phyloP scores from a whole-genome alignment of 129 eudicot species.

The Centrapalus pauciflorus region DNA sequence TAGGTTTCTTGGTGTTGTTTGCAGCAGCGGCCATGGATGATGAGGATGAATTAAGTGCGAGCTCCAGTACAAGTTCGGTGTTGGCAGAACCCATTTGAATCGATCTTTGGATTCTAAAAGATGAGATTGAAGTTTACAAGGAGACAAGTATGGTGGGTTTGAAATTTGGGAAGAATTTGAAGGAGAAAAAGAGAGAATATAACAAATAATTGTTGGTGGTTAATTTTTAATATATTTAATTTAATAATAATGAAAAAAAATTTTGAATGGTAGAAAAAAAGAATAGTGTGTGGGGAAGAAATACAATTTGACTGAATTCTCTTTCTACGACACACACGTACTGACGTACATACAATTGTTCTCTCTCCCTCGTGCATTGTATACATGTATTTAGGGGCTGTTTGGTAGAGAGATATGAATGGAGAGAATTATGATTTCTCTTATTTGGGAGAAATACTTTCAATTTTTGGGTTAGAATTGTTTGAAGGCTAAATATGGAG shows the following conservation, averaged over 20 bases:
- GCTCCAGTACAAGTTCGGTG: slow-evolving; percentile 57
- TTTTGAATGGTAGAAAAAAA: slow-evolving; percentile 40
- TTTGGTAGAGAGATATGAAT: no score
- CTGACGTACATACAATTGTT: background rate
- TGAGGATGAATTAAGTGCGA: slow-evolving; percentile 37
- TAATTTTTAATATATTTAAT: no score
- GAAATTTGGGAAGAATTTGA: background rate
- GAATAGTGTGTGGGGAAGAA: slow-evolving; percentile 18
- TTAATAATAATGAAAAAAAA: slow-evolving; percentile 38
- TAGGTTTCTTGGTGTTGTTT: slow-evolving; percentile 15
- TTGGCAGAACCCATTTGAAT: slow-evolving; percentile 44
- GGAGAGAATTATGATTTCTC: background rate
- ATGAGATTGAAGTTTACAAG: slow-evolving; percentile 5
- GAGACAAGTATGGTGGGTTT: background rate
- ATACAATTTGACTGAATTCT: background rate
- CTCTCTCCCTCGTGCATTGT: no score
- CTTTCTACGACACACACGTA: no score
- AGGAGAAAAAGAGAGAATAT: slow-evolving; percentile 19
- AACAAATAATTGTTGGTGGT: slow-evolving; percentile 25
- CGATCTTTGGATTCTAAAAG: background rate
- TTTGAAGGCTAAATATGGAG: no score
- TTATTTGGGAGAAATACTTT: no score
- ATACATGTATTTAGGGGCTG: no score
- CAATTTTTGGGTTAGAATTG: no score
- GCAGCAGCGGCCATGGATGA: slow-evolving; percentile 17